Percentiles rank a stretch among this genome's conserved stretches.
These are phyloP conservation scores for Biancaea sappan DNA, from an alignment of 306 rosid genomes.

Conservation along the genomic window DNA sequence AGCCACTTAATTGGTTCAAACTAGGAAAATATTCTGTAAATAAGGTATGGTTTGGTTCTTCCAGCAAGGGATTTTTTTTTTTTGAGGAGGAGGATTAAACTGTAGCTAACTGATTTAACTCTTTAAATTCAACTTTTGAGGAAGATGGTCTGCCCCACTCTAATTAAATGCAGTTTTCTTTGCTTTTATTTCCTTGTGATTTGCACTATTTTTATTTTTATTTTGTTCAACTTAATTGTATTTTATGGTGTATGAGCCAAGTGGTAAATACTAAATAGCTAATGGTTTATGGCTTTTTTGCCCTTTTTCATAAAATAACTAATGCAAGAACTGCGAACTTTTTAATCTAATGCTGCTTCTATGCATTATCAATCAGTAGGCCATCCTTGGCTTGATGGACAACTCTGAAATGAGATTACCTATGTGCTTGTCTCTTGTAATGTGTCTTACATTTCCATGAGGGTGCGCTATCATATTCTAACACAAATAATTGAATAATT, in stretches of 20 bases:
- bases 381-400: background rate
- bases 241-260: background rate
- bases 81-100: background rate
- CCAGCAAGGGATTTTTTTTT: background rate
- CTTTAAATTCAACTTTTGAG: background rate
- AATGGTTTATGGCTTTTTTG: background rate
- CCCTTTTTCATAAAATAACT: background rate
- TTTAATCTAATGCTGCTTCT: background rate
- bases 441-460: background rate
- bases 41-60: constrained; percentile 1
- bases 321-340: background rate
- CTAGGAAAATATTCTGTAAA: background rate
- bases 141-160: background rate
- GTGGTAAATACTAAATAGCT: background rate
- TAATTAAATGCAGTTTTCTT: background rate
- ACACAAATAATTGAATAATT: constrained; percentile 7
- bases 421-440: background rate
- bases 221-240: background rate
- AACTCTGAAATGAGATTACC: background rate
- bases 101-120: background rate
- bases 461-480: background rate
- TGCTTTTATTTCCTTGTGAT: background rate
- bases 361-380: background rate
- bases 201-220: background rate
- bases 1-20: background rate